A percentile compares a stretch with the other conserved stretches of the same genome.
phyloP scores from a whole-genome alignment of 2,329 filamentous ascomycete genomes.

The Sclerotinia minor region DNA sequence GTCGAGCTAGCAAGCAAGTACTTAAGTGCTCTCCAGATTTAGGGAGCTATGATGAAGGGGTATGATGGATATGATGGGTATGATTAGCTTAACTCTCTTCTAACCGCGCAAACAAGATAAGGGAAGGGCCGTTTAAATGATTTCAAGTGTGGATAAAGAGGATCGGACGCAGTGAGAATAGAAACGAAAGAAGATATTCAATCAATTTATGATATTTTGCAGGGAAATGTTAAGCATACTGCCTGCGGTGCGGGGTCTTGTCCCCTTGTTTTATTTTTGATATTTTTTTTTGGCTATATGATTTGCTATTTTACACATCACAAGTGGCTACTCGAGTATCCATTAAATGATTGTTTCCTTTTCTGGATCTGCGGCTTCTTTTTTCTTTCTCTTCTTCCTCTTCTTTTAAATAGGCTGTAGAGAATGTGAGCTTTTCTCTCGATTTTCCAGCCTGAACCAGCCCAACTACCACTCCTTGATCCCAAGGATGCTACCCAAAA shows the following conservation, averaged over 20 bases:
- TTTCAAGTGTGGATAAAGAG: background rate
- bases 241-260: constrained; percentile 1
- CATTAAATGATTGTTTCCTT: constrained; percentile 7
- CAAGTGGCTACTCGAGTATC: background rate
- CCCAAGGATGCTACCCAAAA: background rate
- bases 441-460: constrained; percentile 8
- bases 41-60: constrained; percentile 23
- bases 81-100: constrained; percentile 16
- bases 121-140: background rate
- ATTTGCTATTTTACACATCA: background rate
- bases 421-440: background rate
- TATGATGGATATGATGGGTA: constrained; percentile 1
- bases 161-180: background rate
- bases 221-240: background rate
- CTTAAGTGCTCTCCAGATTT: constrained; percentile 8
- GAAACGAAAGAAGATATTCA: background rate
- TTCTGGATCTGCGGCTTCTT: background rate
- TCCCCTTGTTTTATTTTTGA: background rate
- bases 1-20: constrained; percentile 15
- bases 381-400: too few species aligned
- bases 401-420: background rate
- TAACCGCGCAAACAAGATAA: constrained; percentile 20
- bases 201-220: constrained; percentile 3
- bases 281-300: background rate
- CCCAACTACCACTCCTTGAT: background rate